phyloP scores from a whole-genome alignment of 2,329 filamentous ascomycete species.

The Fusarium multiceps region DNA sequence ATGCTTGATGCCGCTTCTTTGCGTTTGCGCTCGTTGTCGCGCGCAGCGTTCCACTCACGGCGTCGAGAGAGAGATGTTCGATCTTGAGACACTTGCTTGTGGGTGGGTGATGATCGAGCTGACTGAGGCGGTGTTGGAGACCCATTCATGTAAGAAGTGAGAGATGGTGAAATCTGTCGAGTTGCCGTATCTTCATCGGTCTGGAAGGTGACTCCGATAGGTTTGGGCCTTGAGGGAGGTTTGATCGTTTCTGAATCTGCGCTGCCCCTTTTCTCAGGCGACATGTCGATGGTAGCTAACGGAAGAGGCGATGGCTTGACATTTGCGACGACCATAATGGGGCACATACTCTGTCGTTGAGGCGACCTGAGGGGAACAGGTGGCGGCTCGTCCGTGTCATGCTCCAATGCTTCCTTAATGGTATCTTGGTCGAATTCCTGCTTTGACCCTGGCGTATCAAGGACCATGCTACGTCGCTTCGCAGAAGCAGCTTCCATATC shows the following conservation, averaged over 20 bases:
- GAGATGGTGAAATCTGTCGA: slow-evolving; percentile 22
- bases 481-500: slow-evolving; percentile 53
- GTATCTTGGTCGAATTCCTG: slow-evolving; percentile 3
- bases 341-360: slow-evolving; percentile 45
- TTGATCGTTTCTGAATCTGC: neutral
- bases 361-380: slow-evolving; percentile 32
- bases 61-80: slow-evolving; percentile 49
- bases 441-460: neutral
- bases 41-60: slow-evolving; percentile 50
- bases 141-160: slow-evolving; percentile 23
- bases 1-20: slow-evolving; percentile 34
- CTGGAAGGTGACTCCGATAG: neutral
- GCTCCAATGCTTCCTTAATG: neutral
- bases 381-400: slow-evolving; percentile 20
- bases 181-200: neutral
- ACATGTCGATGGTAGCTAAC: neutral
- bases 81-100: slow-evolving; percentile 41
- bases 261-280: neutral
- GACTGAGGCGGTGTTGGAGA: slow-evolving; percentile 50
- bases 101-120: slow-evolving; percentile 44
- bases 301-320: slow-evolving; percentile 48
- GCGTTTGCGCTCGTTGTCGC: slow-evolving; percentile 44
- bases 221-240: slow-evolving; percentile 8
- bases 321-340: slow-evolving; percentile 56
- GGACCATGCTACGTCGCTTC: slow-evolving; percentile 34